Base-by-base conservation (phyloP, 176 grass and related monocot species). In the Areca catechu region DNA sequence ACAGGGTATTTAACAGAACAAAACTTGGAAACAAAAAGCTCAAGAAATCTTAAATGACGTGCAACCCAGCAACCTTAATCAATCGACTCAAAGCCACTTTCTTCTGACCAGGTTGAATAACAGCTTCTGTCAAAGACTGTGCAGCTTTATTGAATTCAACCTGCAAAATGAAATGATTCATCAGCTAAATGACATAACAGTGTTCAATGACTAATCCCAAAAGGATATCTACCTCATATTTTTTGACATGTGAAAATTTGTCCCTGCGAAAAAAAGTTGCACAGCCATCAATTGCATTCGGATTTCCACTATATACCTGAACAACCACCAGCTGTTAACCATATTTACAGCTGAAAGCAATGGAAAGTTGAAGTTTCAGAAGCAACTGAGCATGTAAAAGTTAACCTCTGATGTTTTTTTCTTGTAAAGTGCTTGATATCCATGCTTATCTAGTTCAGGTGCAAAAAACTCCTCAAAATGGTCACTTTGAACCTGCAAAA, bases 111-210 rank as follows among this genome's bases (percentile, higher is more conserved):
- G 88, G 20, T 72, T 78, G 74, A 71, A 98, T 98, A 63, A 88
- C 89, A 2, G 76, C 76, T 48, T 93, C 94, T n/a, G 88, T 99
- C 76, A 99, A 78, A 59, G 94, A 99, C 56, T 99, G 88, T 81
- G 94, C 94, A 73, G 94, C 94, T 75, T 99, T 99, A 72, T 99
- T 99, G 61, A 99, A 99, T 53, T 99, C 88, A 78, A 99, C 94
- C 94, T 99, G 66, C 68, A 71, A 12, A 43, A 43, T 14, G 34
- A 43, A 43, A 43, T 12, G 10, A 43, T 43, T 43, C 10, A 43
- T 43, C 10, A 14, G 9, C 10, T 43, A 43, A 43, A 43, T 43
- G 34, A 14, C 34, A 43, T 43, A 12, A 14, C 9, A 43, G 10
- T 43, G 2, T 7, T 12, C 34, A 12, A 43, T 43, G 34, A 43